phyloP scores from a whole-genome alignment of 2,329 filamentous ascomycete species.

The Fusarium austroafricanum region DNA sequence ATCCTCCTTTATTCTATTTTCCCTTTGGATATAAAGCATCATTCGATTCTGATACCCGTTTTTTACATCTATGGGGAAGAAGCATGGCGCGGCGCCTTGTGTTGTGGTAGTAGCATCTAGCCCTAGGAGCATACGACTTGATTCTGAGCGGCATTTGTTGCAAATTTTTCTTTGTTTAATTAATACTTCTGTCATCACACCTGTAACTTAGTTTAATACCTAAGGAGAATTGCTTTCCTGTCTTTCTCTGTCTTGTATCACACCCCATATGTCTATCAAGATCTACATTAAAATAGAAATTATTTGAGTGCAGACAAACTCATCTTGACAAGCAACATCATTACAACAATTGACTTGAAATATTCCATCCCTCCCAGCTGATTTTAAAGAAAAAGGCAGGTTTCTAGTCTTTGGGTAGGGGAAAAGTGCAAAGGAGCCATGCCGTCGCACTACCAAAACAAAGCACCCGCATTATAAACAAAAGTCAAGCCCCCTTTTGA shows the following conservation, averaged over 20 bases:
- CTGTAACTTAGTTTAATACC: slow-evolving; percentile 33
- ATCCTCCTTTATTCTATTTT: slow-evolving; percentile 8
- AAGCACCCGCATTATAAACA: slow-evolving; percentile 22
- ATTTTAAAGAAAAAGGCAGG: slow-evolving; percentile 10
- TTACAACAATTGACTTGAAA: slow-evolving; percentile 33
- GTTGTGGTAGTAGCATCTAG: slow-evolving; percentile 37
- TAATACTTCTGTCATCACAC: slow-evolving; percentile 21
- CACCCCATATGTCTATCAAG: slow-evolving; percentile 3
- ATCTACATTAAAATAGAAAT: slow-evolving; percentile 29
- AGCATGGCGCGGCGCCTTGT: slow-evolving; percentile 41
- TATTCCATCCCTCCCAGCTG: slow-evolving; percentile 4
- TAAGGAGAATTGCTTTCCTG: slow-evolving; percentile 4
- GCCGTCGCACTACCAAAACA: slow-evolving; percentile 11
- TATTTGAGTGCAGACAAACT: slow-evolving; percentile 15
- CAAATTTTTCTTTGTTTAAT: slow-evolving; percentile 21
- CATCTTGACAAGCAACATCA: slow-evolving; percentile 31
- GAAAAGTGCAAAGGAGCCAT: slow-evolving; percentile 17
- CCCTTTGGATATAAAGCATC: slow-evolving; percentile 17
- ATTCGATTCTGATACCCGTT: slow-evolving; percentile 45
- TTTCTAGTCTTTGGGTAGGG: slow-evolving; percentile 13
- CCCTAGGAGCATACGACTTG: slow-evolving; percentile 37
- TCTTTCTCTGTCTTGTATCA: slow-evolving; percentile 6
- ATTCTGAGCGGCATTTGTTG: slow-evolving; percentile 6
- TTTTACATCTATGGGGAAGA: slow-evolving; percentile 28
- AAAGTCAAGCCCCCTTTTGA: slow-evolving; percentile 11